Evolutionary conservation across 1,284 basidiomycete genomes (phyloP).

Genomic region (Sporisorium exsertum): DNA sequence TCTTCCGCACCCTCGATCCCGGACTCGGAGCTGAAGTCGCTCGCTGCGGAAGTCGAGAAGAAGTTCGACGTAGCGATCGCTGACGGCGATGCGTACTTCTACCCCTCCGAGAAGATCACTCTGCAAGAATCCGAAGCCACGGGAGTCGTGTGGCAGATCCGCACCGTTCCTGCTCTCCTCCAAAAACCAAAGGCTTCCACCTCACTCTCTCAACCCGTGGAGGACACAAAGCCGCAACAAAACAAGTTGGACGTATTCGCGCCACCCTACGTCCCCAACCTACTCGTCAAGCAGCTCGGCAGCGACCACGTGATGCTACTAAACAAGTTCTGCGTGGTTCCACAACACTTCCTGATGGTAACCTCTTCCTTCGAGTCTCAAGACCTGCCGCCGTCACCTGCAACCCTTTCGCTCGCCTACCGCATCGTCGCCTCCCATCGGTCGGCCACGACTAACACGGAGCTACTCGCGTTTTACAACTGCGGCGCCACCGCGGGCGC

Average conservation of each 20-base stretch:
- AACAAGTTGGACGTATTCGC: constrained; percentile 64
- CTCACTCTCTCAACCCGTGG: not conserved
- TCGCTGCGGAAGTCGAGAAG: constrained; percentile 43
- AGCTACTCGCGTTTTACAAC: constrained; percentile 66
- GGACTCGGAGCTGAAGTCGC: constrained; percentile 35
- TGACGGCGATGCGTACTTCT: constrained; percentile 62
- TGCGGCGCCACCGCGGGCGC: constrained; percentile 64
- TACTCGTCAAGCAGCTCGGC: constrained; percentile 55
- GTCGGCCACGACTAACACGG: constrained; percentile 9
- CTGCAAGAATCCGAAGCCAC: constrained; percentile 26
- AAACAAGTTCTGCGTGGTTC: constrained; percentile 67
- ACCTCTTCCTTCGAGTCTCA: constrained; percentile 61
- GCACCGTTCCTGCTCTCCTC: constrained; percentile 62
- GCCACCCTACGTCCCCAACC: constrained; percentile 66
- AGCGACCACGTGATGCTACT: constrained; percentile 58
- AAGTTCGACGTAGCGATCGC: constrained; percentile 52
- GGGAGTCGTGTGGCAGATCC: constrained; percentile 53
- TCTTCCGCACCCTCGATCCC: constrained; percentile 9
- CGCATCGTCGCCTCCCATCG: constrained; percentile 46
- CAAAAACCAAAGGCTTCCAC: constrained; percentile 54
- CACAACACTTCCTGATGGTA: constrained; percentile 65
- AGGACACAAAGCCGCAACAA: constrained; percentile 36
- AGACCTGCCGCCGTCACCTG: constrained; percentile 61
- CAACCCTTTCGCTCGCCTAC: constrained; percentile 57
- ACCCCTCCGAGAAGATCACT: constrained; percentile 51